Evolutionary conservation across 2,329 filamentous ascomycete species (phyloP).

Genomic region (Cadophora sp.): DNA sequence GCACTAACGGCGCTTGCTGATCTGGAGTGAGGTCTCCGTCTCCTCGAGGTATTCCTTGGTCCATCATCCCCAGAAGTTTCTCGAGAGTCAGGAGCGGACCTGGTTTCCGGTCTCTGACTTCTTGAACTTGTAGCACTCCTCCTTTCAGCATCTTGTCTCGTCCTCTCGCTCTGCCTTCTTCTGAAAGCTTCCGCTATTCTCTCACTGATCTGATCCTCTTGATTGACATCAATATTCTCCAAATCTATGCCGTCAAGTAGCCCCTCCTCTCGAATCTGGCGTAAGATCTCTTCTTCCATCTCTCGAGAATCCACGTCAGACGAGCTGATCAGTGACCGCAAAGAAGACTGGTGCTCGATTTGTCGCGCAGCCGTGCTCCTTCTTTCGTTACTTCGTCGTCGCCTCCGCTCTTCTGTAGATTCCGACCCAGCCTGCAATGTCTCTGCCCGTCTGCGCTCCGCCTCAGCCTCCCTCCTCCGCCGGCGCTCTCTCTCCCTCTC

Average conservation of each 20-base stretch:
- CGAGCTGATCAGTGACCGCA: conserved; percentile 83
- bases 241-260: conserved; percentile 87
- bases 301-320: conserved; percentile 79
- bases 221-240: conserved; percentile 81
- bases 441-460: conserved; percentile 41
- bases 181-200: conserved; percentile 89
- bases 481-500: conserved; percentile 40
- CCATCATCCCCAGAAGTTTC: conserved; percentile 40
- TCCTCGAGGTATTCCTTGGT: conserved; percentile 31
- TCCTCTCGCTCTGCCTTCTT: conserved; percentile 71
- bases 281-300: conserved; percentile 86
- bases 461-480: conserved; percentile 43
- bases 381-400: conserved; percentile 41
- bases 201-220: conserved; percentile 90
- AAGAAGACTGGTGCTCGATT: conserved; percentile 87
- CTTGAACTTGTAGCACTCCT: conserved; percentile 48
- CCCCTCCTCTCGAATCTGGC: conserved; percentile 88
- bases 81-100: conserved; percentile 40
- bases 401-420: conserved; percentile 34
- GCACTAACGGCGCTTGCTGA: conserved; percentile 52
- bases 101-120: conserved; percentile 7
- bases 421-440: conserved; percentile 34
- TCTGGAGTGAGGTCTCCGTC: conserved; percentile 51
- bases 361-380: conserved; percentile 53
- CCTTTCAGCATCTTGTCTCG: conserved; percentile 54